Evolutionary conservation across 2,329 filamentous ascomycete genomes (phyloP).

Genomic region (Fusarium multiceps): DNA sequence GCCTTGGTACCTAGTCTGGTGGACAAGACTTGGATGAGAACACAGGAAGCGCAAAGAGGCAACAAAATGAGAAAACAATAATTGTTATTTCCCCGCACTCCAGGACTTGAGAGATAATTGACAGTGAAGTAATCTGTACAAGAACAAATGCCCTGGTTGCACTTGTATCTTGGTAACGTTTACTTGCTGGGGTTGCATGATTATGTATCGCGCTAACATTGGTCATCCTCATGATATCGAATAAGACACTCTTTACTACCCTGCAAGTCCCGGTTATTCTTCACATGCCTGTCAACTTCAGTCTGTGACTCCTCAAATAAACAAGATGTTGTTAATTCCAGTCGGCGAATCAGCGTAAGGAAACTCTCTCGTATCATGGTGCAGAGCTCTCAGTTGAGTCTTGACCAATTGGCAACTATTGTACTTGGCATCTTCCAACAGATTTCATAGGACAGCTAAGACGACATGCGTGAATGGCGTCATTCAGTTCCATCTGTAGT

Average conservation of each 20-base stretch:
- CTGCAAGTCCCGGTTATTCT: slow-evolving; percentile 19
- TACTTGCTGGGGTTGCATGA: not conserved
- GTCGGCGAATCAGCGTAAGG: slow-evolving; percentile 1
- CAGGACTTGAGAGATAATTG: not conserved
- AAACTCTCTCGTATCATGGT: not conserved
- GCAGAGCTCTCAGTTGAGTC: slow-evolving; percentile 1
- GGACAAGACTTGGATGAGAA: not conserved
- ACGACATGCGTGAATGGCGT: slow-evolving; percentile 26
- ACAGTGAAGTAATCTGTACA: not conserved
- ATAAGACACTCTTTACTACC: slow-evolving; percentile 10
- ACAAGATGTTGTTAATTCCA: slow-evolving; percentile 5
- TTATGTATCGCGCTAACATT: slow-evolving; percentile 15
- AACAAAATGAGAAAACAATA: not conserved
- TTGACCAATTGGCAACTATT: slow-evolving; percentile 8
- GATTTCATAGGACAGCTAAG: slow-evolving; percentile 18
- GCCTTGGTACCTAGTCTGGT: not conserved
- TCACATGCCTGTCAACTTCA: slow-evolving; percentile 18
- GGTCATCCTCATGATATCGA: slow-evolving; percentile 12
- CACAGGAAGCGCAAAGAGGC: not conserved
- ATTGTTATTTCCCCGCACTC: slow-evolving; percentile 19
- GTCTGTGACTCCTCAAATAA: slow-evolving; percentile 6
- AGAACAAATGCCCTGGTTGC: not conserved
- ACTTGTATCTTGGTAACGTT: not conserved
- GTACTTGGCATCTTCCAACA: slow-evolving; percentile 6
- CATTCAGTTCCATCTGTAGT: slow-evolving; percentile 19